Evolutionary conservation across 2,329 filamentous ascomycete genomes (phyloP).

Genomic region (Ophiostoma sp.): DNA sequence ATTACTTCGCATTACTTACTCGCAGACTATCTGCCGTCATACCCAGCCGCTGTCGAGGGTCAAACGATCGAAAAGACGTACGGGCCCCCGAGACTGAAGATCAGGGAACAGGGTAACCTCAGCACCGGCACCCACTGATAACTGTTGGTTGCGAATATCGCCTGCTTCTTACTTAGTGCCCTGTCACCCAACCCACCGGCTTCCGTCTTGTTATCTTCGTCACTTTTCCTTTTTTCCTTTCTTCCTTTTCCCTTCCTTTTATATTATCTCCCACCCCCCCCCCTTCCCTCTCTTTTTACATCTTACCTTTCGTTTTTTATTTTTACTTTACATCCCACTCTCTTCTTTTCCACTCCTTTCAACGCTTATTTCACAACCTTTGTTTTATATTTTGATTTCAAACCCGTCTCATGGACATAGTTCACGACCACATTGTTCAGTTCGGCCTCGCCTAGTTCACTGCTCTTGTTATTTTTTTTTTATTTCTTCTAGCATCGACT

Average conservation of each 20-base stretch:
- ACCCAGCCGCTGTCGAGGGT: not conserved
- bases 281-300: not conserved
- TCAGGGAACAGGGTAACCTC: not conserved
- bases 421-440: slow-evolving; percentile 16
- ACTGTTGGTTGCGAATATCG: slow-evolving; percentile 1
- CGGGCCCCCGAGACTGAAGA: not conserved
- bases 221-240: slow-evolving; percentile 11
- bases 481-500: slow-evolving; percentile 16
- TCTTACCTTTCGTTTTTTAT: not conserved
- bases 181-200: slow-evolving; percentile 17
- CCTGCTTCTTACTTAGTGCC: not conserved
- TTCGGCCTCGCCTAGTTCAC: slow-evolving; percentile 9
- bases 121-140: slow-evolving; percentile 3
- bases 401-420: slow-evolving; percentile 27
- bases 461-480: too few relatives aligned
- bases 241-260: not conserved
- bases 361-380: not conserved
- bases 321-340: not conserved
- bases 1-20: not conserved
- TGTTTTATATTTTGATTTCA: not conserved
- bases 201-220: slow-evolving; percentile 13
- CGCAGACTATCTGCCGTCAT: not conserved
- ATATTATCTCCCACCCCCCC: slow-evolving; percentile 6
- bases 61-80: not conserved
- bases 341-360: not conserved